Evolutionary conservation across 2,329 filamentous ascomycete species (phyloP).

Genomic region (Albophoma yamanashiensis): DNA sequence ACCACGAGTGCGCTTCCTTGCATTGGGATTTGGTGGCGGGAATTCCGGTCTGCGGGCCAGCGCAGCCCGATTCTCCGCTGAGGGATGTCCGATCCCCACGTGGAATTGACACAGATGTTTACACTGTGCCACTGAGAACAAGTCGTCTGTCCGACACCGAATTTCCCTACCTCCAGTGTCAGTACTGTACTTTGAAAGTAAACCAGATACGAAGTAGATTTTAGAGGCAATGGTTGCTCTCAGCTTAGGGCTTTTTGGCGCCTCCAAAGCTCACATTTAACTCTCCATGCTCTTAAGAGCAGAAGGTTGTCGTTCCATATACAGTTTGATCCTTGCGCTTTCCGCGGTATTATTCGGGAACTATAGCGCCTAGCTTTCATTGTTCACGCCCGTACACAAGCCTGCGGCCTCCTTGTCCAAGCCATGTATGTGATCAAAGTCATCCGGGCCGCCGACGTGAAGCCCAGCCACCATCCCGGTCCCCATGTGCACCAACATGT

Average conservation of each 20-base stretch:
- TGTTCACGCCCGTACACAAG: slow-evolving; percentile 3
- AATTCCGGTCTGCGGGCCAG: not conserved
- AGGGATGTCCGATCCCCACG: not conserved
- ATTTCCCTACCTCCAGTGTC: too few relatives aligned
- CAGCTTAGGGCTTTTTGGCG: not conserved
- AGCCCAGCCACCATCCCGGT: slow-evolving; percentile 15
- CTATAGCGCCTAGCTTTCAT: not conserved
- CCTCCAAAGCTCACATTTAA: not conserved
- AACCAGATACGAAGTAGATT: too few relatives aligned
- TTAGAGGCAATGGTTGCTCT: not conserved
- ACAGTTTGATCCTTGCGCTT: not conserved
- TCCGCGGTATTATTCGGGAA: not conserved
- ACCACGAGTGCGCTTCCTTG: not conserved
- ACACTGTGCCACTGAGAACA: not conserved
- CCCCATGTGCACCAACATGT: slow-evolving; percentile 16
- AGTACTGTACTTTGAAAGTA: too few relatives aligned
- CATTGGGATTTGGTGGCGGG: not conserved
- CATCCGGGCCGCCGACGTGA: slow-evolving; percentile 10
- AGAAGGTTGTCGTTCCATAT: not conserved
- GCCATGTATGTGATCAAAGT: slow-evolving; percentile 7
- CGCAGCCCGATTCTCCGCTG: not conserved
- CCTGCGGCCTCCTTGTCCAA: slow-evolving; percentile 6
- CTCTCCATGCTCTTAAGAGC: not conserved
- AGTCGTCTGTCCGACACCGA: not conserved
- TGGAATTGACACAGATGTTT: too few relatives aligned